Evolutionary conservation across 805 yeast species (phyloP).

Genomic region (Yamadazyma tumulicola): DNA sequence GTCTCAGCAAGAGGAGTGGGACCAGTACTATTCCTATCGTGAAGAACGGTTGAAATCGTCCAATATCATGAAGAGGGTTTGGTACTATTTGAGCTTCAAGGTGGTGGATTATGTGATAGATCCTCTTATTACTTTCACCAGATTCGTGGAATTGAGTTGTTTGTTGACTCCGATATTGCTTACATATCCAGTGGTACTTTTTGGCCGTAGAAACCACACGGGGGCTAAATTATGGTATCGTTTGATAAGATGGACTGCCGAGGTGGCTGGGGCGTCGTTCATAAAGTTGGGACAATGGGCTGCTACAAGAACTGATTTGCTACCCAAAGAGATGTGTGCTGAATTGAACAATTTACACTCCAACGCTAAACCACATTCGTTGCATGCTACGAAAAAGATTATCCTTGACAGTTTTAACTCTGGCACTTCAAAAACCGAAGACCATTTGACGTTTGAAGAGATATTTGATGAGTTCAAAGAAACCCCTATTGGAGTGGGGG

Average conservation of each 20-base stretch:
- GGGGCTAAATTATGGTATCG: constrained; percentile 75
- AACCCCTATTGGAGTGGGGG: constrained; percentile 92
- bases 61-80: constrained; percentile 22
- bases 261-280: constrained; percentile 88
- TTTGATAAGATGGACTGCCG: constrained; percentile 62
- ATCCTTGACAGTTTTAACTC: constrained; percentile 56
- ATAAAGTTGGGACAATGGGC: constrained; percentile 98
- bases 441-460: constrained; percentile 54
- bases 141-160: constrained; percentile 65
- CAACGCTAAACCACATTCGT: constrained; percentile 70
- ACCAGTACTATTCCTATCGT: constrained; percentile 35
- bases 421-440: constrained; percentile 1
- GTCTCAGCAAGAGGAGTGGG: constrained; percentile 53
- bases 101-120: constrained; percentile 58
- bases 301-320: constrained; percentile 92
- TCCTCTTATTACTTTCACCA: constrained; percentile 61
- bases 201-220: constrained; percentile 43
- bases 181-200: constrained; percentile 60
- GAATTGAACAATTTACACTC: constrained; percentile 79
- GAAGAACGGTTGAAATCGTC: constrained; percentile 17
- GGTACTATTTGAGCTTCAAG: constrained; percentile 40
- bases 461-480: constrained; percentile 76
- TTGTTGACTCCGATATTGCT: constrained; percentile 70
- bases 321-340: constrained; percentile 73
- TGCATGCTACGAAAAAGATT: constrained; percentile 54